A percentile compares a stretch with the other conserved stretches of the same genome.
Evolutionary conservation across 345 rosid genomes (phyloP).

Genomic region (Garcia nutans): DNA sequence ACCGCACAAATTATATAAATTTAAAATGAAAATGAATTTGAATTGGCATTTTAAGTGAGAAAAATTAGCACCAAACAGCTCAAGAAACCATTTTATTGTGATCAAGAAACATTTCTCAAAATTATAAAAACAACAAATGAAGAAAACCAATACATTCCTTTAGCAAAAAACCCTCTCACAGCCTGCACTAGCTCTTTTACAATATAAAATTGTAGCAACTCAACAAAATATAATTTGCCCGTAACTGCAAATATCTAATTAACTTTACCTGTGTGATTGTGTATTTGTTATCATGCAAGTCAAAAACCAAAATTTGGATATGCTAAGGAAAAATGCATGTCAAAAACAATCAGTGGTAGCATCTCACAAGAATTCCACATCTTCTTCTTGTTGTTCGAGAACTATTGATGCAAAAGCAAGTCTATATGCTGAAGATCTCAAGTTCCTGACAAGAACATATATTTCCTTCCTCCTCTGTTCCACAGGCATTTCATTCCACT

Average conservation of each 20-base stretch:
- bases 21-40: too few species aligned
- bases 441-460: slow-evolving; percentile 69
- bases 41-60: too few species aligned
- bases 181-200: too few species aligned
- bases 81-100: too few species aligned
- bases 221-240: too few species aligned
- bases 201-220: too few species aligned
- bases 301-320: too few species aligned
- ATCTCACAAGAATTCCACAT: slow-evolving; percentile 47
- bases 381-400: slow-evolving; percentile 60
- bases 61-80: too few species aligned
- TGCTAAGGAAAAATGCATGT: background rate
- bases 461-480: slow-evolving; percentile 59
- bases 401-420: slow-evolving; percentile 70
- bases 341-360: background rate
- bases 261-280: background rate
- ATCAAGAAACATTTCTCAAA: too few species aligned
- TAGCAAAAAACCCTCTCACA: background rate
- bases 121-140: too few species aligned
- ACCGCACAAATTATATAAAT: too few species aligned
- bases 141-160: too few species aligned
- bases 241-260: background rate
- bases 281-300: background rate
- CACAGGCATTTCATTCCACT: slow-evolving; percentile 55
- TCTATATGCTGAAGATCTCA: slow-evolving; percentile 79